Conservation (phyloP, 2,329 filamentous ascomycete genomes). For the Aspergillus ibericus region DNA sequence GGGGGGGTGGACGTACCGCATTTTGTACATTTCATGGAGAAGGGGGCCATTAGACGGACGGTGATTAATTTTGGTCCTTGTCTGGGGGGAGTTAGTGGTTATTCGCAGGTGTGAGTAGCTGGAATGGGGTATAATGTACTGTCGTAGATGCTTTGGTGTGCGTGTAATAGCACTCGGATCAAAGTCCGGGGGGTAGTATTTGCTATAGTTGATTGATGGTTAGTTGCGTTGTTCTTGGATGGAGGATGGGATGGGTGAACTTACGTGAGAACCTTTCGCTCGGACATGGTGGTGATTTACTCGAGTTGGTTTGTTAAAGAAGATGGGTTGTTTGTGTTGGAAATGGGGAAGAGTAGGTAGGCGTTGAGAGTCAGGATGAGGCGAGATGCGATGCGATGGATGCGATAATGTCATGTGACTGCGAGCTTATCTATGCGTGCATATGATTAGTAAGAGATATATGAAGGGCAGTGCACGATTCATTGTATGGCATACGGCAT, state of each 20-base stretch:
- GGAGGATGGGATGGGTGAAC: not conserved
- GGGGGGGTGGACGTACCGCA: constrained; percentile 23
- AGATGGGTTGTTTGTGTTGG: not conserved
- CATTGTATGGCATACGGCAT: no score
- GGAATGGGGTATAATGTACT: constrained; percentile 24
- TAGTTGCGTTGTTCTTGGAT: not conserved
- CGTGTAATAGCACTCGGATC: constrained; percentile 80
- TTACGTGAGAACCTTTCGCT: constrained; percentile 46
- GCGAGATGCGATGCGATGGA: not conserved
- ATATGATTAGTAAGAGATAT: not conserved
- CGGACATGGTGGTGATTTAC: constrained; percentile 64
- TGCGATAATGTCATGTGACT: not conserved
- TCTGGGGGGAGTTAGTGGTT: not conserved
- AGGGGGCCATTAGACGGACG: constrained; percentile 87
- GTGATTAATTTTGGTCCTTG: constrained; percentile 78
- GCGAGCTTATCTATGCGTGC: no score
- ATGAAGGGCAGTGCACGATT: no score
- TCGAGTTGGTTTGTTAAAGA: rapidly evolving
- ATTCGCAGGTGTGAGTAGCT: not conserved
- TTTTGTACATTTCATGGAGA: constrained; percentile 70
- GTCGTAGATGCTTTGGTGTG: constrained; percentile 55
- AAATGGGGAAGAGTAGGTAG: not conserved
- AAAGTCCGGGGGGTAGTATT: constrained; percentile 72
- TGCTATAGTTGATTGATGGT: constrained; percentile 21
- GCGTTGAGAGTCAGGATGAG: not conserved